Conservation (phyloP, 345 rosid species). For the Citrus cavaleriei region DNA sequence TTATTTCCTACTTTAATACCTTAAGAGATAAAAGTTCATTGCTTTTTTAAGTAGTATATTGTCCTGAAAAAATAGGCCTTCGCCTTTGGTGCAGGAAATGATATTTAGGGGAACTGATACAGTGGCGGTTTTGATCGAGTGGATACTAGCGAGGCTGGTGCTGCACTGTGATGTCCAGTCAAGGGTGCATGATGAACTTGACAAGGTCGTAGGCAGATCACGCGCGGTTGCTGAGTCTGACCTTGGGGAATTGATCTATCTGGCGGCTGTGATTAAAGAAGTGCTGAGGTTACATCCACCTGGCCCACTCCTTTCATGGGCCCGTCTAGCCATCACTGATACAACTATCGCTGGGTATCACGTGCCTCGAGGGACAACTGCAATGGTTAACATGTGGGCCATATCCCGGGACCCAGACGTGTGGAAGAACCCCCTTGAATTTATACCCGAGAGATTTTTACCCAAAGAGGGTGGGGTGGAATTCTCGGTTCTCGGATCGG, state of each 20-base stretch:
- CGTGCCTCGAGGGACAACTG: conserved; percentile 88
- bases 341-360: conserved; percentile 65
- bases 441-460: conserved; percentile 65
- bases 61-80: conserved; percentile 1
- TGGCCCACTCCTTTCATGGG: conserved; percentile 94
- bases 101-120: conserved; percentile 89
- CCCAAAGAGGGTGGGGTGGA: conserved; percentile 37
- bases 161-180: conserved; percentile 59
- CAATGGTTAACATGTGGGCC: conserved; percentile 99
- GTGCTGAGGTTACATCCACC: conserved; percentile 87
- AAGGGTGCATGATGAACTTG: conserved; percentile 71
- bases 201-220: conserved; percentile 55
- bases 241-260: conserved; percentile 41
- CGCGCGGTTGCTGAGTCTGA: conserved; percentile 55
- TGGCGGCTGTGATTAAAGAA: conserved; percentile 74
- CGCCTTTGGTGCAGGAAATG: conserved; percentile 59
- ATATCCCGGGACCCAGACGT: conserved; percentile 65
- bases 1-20: too few species aligned
- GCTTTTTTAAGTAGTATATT: not conserved
- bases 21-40: too few species aligned
- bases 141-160: conserved; percentile 83
- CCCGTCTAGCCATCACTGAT: conserved; percentile 75
- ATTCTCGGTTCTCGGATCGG: conserved; percentile 77
- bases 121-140: conserved; percentile 82
- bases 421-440: conserved; percentile 68